Percentiles rank a stretch among this genome's conserved stretches.
Evolutionary conservation across 129 eudicot genomes (phyloP).

Genomic region (Mikania micrantha): DNA sequence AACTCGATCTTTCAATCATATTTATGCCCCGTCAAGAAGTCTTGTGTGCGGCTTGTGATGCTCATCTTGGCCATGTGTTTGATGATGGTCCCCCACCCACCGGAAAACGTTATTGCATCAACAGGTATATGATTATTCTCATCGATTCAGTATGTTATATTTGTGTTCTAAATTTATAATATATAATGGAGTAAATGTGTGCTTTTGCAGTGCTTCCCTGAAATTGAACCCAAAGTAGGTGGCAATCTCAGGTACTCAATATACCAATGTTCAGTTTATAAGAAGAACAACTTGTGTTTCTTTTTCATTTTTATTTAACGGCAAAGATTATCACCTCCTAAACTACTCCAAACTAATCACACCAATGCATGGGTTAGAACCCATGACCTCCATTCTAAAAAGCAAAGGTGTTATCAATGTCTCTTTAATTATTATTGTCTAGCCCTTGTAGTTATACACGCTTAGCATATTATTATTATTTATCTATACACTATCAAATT

Average conservation of each 20-base stretch:
- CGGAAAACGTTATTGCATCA: slow-evolving; percentile 83
- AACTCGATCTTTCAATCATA: slow-evolving; percentile 76
- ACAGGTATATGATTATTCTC: slow-evolving; percentile 41
- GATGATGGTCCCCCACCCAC: slow-evolving; percentile 98
- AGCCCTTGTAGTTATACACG: too few relatives aligned
- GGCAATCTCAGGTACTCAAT: background rate
- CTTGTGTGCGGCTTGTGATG: slow-evolving; percentile 77
- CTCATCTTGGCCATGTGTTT: slow-evolving; percentile 94
- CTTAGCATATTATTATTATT: too few relatives aligned
- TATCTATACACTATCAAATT: too few relatives aligned
- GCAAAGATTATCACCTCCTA: too few relatives aligned
- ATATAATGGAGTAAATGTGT: background rate
- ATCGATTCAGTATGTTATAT: background rate
- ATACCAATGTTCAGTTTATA: too few relatives aligned
- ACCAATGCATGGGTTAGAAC: too few relatives aligned
- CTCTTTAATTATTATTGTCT: too few relatives aligned
- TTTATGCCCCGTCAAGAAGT: slow-evolving; percentile 98
- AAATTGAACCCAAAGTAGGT: slow-evolving; percentile 63
- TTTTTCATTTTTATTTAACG: too few relatives aligned
- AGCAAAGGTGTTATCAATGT: too few relatives aligned
- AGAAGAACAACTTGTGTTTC: too few relatives aligned
- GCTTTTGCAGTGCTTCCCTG: slow-evolving; percentile 58
- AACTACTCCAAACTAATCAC: too few relatives aligned
- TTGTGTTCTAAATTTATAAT: background rate
- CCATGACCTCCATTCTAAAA: too few relatives aligned